Percentiles rank a stretch among this genome's conserved stretches.
phyloP scores from a whole-genome alignment of 2,329 filamentous ascomycete species.

The Westerdykella ornata region DNA sequence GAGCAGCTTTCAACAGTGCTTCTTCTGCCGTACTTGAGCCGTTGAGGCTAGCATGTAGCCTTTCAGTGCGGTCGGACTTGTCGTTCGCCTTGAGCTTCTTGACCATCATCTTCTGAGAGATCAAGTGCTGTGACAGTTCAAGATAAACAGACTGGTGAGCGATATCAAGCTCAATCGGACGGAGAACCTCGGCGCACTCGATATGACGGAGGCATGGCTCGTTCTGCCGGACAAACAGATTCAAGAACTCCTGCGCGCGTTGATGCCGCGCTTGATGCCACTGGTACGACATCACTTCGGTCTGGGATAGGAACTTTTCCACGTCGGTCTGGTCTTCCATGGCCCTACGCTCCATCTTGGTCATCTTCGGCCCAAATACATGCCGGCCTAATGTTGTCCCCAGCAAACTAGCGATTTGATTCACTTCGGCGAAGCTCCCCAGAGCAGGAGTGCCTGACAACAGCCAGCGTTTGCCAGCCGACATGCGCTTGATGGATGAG shows the following conservation, averaged over 20 bases:
- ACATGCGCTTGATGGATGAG: conserved; percentile 41
- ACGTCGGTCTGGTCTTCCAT: conserved; percentile 35
- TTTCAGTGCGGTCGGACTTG: conserved; percentile 32
- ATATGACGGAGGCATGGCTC: conserved; percentile 37
- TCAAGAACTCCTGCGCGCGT: conserved; percentile 50
- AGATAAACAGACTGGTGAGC: conserved; percentile 50
- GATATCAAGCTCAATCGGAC: conserved; percentile 40
- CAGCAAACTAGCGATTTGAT: conserved; percentile 52
- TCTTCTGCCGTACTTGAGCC: conserved; percentile 46
- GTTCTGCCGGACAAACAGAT: conserved; percentile 45
- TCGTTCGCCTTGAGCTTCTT: conserved; percentile 35
- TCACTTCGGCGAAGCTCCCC: conserved; percentile 53
- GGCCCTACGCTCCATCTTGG: conserved; percentile 41
- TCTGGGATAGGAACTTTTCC: conserved; percentile 52
- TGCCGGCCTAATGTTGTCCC: conserved; percentile 51
- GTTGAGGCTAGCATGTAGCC: conserved; percentile 44
- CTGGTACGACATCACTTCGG: conserved; percentile 43
- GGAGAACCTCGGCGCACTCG: conserved; percentile 39
- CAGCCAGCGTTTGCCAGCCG: conserved; percentile 52
- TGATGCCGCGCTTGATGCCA: conserved; percentile 49
- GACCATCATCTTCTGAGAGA: conserved; percentile 46
- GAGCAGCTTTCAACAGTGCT: conserved; percentile 45
- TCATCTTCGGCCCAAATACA: conserved; percentile 44
- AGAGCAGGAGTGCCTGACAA: conserved; percentile 58
- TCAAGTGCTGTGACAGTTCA: conserved; percentile 50